Percentiles rank a stretch among this genome's conserved stretches.
Conservation (phyloP, 2,329 filamentous ascomycete species). For the Colletotrichum sp. region DNA sequence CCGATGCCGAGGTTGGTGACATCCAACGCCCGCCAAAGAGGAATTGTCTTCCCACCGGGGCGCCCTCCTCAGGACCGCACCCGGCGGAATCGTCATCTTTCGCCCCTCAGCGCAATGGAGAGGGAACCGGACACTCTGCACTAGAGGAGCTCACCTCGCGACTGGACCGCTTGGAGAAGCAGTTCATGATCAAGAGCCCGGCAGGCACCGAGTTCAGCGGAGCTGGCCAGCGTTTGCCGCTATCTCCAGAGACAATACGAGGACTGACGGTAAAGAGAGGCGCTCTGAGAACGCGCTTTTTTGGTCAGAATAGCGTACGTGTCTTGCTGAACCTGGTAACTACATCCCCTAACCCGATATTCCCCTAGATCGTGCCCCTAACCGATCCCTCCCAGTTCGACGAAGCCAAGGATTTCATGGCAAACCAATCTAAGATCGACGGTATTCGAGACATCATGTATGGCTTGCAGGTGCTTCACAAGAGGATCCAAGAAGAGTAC, state of each 20-base stretch:
- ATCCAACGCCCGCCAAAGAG: conserved; percentile 43
- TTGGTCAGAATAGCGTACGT: conserved; percentile 58
- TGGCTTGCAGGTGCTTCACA: conserved; percentile 52
- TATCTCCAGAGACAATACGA: conserved; percentile 49
- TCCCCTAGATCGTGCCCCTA: conserved; percentile 8
- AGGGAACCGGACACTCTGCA: conserved; percentile 34
- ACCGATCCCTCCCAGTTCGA: conserved; percentile 46
- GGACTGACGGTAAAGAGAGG: conserved; percentile 55
- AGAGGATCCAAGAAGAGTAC: conserved; percentile 51
- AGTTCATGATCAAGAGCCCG: conserved; percentile 48
- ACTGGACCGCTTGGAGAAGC: conserved; percentile 59
- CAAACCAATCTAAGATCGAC: conserved; percentile 42
- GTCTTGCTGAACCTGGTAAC: conserved; percentile 60
- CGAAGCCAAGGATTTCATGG: conserved; percentile 57
- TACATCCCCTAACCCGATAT: conserved; percentile 6
- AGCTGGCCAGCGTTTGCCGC: conserved; percentile 34
- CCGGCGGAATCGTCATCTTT: background rate
- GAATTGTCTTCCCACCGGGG: conserved; percentile 28
- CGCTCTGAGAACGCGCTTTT: conserved; percentile 52
- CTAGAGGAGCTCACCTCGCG: conserved; percentile 54
- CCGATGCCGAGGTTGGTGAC: conserved; percentile 43
- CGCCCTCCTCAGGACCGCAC: background rate
- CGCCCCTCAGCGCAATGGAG: conserved; percentile 29
- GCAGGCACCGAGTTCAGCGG: conserved; percentile 39
- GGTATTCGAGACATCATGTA: conserved; percentile 47